Evolutionary conservation across 2,329 filamentous ascomycete species (phyloP), one percentile per base, ranked within the genome.

Genomic region (Colletotrichum tamarilloi): DNA sequence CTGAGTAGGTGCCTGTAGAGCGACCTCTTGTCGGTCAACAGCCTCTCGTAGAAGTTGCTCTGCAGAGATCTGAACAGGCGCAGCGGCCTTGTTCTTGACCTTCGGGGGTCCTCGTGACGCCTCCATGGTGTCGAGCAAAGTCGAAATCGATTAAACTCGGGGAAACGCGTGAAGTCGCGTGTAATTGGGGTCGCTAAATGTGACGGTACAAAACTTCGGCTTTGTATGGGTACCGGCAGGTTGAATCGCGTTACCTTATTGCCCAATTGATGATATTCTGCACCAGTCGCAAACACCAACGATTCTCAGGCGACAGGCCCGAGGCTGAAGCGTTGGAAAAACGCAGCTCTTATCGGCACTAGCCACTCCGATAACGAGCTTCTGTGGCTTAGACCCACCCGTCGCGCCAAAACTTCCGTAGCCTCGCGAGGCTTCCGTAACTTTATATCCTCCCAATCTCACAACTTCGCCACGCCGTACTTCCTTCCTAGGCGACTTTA

Each of bases 11-110:
- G 95, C 94, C 83, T 98, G 93, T 67, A 98, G 86, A 53, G 91
- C 91, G 42, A 93, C 92, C 85, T 99, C 97, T 85, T 98, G 97
- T 74, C 97, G 92, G 84, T 99, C 97, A 76, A 98, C 97, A 76
- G 97, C 97, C 87, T 99, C 97, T 78, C 97, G 94, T 56, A 99
- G 92, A 75, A 99, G 92, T 87, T 99, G 97, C 85, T 99, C 97
- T 77, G 97, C 97, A 77, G 94, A 97, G 82, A 99, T 98, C 85
- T 98, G 93, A 71, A 94, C 87, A 53, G 93, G 94, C 85, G 96
- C 96, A 1, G 97, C 90, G 76, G 94, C 95, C 93, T 99, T 99
- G 88, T 99, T 98, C 85, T 98, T 98, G 88, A 99, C 97, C 90
- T 95, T 89, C 14, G 97, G 96, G 72, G 97, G 96, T 78, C 96